These are phyloP conservation scores for Xylaria castorea DNA, from an alignment of 495 filamentous ascomycete genomes.

Conservation along the genomic window DNA sequence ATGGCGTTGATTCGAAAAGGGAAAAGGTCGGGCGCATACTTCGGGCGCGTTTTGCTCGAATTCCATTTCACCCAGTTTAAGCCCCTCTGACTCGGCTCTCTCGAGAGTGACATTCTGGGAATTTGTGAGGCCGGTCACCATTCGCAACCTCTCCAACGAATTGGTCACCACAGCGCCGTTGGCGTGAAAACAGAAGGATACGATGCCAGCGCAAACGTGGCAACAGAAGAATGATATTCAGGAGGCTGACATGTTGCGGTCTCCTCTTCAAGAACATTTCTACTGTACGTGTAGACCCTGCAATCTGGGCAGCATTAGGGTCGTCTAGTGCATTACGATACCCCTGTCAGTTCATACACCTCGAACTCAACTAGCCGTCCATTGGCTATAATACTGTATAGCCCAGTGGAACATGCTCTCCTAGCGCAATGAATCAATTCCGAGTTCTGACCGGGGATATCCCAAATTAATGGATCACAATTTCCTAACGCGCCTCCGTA, in stretches of 20 bases:
- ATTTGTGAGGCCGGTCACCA: background rate
- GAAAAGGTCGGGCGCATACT: slow-evolving; percentile 17
- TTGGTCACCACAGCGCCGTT: background rate
- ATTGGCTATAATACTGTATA: too few species aligned
- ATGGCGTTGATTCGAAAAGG: slow-evolving; percentile 2
- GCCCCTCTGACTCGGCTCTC: slow-evolving; percentile 27
- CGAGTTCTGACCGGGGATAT: too few species aligned
- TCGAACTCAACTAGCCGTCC: too few species aligned
- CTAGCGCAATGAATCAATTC: too few species aligned
- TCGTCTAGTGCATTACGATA: too few species aligned
- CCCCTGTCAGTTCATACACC: too few species aligned
- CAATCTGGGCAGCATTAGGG: too few species aligned
- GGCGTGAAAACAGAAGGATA: background rate
- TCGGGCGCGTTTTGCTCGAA: slow-evolving; percentile 17
- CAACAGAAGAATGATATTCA: slow-evolving; percentile 4
- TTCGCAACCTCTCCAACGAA: background rate
- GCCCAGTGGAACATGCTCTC: too few species aligned
- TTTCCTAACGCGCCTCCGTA: too few species aligned
- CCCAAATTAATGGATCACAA: too few species aligned
- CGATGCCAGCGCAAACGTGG: background rate
- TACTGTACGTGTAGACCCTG: background rate
- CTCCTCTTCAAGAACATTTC: slow-evolving; percentile 8
- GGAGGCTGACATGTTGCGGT: slow-evolving; percentile 5
- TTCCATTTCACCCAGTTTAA: slow-evolving; percentile 26
- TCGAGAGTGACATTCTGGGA: slow-evolving; percentile 21